These are phyloP conservation scores for Eucalyptus marginata DNA, from an alignment of 345 rosid species.

Conservation along the genomic window DNA sequence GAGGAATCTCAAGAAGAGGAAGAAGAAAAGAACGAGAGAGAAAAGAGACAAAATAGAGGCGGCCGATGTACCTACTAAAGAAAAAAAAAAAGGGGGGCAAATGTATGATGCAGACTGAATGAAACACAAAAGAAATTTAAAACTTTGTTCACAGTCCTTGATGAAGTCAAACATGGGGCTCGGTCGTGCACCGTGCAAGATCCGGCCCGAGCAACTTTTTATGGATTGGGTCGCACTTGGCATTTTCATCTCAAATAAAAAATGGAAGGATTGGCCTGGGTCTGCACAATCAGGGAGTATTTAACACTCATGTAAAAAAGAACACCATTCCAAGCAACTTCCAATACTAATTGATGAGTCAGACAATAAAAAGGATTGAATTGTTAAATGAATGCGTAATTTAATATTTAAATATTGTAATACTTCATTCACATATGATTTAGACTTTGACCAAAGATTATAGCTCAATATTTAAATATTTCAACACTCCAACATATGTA, in stretches of 20 bases:
- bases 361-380: background rate
- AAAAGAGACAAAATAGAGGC: background rate
- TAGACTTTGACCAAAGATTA: rapidly evolving
- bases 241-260: background rate
- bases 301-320: background rate
- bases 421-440: rapidly evolving
- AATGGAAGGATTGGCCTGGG: background rate
- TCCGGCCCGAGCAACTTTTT: background rate
- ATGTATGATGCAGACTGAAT: background rate
- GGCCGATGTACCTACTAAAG: background rate
- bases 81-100: no score
- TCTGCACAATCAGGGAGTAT: background rate
- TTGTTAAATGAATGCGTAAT: rapidly evolving
- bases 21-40: background rate
- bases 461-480: rapidly evolving
- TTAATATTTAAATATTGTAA: background rate
- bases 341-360: background rate
- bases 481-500: rapidly evolving
- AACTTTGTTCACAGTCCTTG: background rate
- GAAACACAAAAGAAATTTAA: background rate
- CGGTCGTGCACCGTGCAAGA: background rate
- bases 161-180: background rate
- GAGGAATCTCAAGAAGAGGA: background rate
- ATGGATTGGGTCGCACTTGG: background rate
- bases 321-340: background rate